Base-by-base conservation (phyloP, 768 basidiomycete species). In the Rhodocollybia butyracea region DNA sequence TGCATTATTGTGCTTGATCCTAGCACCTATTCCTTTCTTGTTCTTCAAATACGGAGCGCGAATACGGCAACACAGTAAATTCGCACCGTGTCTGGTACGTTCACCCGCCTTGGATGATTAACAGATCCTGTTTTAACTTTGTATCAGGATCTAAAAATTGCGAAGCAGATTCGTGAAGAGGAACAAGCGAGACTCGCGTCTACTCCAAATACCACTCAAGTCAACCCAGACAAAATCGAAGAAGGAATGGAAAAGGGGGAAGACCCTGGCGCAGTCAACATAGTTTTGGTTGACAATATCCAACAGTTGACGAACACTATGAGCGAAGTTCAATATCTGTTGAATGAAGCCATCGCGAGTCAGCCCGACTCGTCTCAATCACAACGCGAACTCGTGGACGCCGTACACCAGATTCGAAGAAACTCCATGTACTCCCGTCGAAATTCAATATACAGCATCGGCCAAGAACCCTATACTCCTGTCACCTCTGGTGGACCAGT, bases 31-130 rank as follows among this genome's bases (percentile, higher is more conserved):
- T 42, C 87, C 88, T 0, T 83, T 87, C 71, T 62, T 87, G 30
- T 89, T 90, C 73, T 86, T 83, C 69, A 80, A 78, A 55, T 89
- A 82, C 65, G 88, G 89, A 2, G 66, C 81, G 1, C 63, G 64
- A 34, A 82, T 90, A 51, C 74, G 88, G 7, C 64, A 69, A 17
- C 71, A 73, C 56, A 86, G 84, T 60, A 78, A 69, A 57, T 86
- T 82, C 59, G 82, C 85, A 0, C 80, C 79, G 6, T 79, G 78
- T 59, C 64, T 74, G 27, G 76, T 77, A 64, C 55, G 74, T 68
- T n/a, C 31, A 36, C 46, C 17, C 11, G 24, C 17, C 30, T 47
- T 19, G 10, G 15, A 12, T n/a, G 10, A 6, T 32, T 21, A 47
- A 5, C 5, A n/a, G 13, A 3, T 2, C n/a, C 30, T 50, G 12